Evolutionary conservation across 805 yeast species (phyloP), one percentile per base, ranked within the genome.

Genomic region (Barnettozyma botsteinii): DNA sequence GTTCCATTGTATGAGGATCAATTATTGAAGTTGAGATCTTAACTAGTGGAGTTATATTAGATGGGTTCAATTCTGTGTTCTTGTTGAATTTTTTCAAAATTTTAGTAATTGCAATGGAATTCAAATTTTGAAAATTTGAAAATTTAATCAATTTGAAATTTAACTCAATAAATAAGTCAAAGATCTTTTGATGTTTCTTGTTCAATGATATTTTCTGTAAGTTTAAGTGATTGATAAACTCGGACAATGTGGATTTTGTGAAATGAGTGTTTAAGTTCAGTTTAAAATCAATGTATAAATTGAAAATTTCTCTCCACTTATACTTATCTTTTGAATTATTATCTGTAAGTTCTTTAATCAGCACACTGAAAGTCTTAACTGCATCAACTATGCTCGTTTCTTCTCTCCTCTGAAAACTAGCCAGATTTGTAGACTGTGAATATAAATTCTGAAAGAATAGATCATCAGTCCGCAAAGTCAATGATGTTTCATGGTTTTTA

Each of bases 61-160:
- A 66, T 0, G 79, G 65, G 23, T 70, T 67, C 22, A 82, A 60
- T 7, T 75, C 61, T 1, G 91, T 83, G 50, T 76, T 81, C 55
- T 83, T 83, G 50, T 84, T 88, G 50, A 84, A 83, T 54, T 83
- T 83, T 55, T 83, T 82, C 53, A 82, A 64, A 45, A 83, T 83
- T 57, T 83, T 83, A 14, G 71, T 61, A 29, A 81, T 69, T 0
- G 91, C 91, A 31, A 75, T 67, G 25, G 72, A 64, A 57, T 83
- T 83, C 43, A 82, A 66, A 8, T 72, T 64, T 51, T 79, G 83
- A 53, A 77, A 83, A 46, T 75, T 73, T 23, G 78, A 65, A 10
- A 76, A 69, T 51, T 75, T 74, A 31, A 83, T 53, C 17, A 83
- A 58, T 41, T 73, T 73, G 24, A 65, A 59, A 54, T 83, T 83